phyloP scores from a whole-genome alignment of 345 rosid species.

The Turritis glabra region DNA sequence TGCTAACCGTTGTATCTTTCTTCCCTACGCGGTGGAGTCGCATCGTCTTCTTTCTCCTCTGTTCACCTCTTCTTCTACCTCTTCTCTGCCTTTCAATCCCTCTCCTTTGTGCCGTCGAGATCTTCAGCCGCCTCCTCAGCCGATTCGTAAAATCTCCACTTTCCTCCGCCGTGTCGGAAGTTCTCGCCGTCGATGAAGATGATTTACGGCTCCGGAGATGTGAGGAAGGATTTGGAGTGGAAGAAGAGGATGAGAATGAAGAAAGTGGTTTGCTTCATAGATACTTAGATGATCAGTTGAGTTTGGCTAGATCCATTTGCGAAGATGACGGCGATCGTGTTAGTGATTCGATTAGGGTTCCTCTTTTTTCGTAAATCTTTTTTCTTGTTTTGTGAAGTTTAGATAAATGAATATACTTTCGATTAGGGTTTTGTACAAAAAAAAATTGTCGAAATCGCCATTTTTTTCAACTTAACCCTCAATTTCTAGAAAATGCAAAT shows the following conservation, averaged over 20 bases:
- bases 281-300: slow-evolving; percentile 69
- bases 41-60: slow-evolving; percentile 46
- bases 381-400: neutral
- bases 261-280: slow-evolving; percentile 55
- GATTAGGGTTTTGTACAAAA: too few species aligned
- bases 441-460: too few species aligned
- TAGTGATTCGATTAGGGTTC: slow-evolving; percentile 35
- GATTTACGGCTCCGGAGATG: slow-evolving; percentile 47
- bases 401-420: neutral
- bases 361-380: slow-evolving; percentile 45
- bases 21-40: slow-evolving; percentile 53
- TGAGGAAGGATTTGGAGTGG: slow-evolving; percentile 51
- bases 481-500: too few species aligned
- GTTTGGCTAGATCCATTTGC: slow-evolving; percentile 52
- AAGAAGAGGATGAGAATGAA: slow-evolving; percentile 34
- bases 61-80: slow-evolving; percentile 63
- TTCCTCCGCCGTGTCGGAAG: neutral
- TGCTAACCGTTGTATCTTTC: slow-evolving; percentile 51
- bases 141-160: slow-evolving; percentile 13
- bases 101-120: slow-evolving; percentile 51
- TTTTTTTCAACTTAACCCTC: too few species aligned
- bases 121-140: slow-evolving; percentile 43
- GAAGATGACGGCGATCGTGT: slow-evolving; percentile 34
- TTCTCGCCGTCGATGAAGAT: slow-evolving; percentile 31
- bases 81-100: slow-evolving; percentile 56